Conservation (phyloP, 495 filamentous ascomycete genomes). For the Aspergillus haitiensis region DNA sequence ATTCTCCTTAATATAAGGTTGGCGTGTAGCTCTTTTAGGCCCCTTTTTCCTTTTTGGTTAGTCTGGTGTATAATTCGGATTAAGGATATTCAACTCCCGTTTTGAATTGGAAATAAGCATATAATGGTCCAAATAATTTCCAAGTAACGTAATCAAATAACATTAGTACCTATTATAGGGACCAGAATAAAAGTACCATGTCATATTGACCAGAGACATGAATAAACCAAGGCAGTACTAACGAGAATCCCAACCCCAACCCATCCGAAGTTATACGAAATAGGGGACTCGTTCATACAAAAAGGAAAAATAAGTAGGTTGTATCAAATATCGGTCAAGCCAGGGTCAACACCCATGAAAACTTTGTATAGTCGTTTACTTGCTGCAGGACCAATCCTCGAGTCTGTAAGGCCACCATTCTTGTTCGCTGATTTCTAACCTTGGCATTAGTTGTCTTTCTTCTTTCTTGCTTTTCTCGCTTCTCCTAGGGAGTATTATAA, state of each 20-base stretch:
- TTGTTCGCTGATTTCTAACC: slow-evolving; percentile 65
- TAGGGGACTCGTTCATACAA: neutral
- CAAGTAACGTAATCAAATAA: no score
- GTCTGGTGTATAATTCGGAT: neutral
- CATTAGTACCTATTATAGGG: neutral
- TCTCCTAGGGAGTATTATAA: neutral
- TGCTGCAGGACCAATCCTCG: slow-evolving; percentile 65
- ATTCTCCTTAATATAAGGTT: no score
- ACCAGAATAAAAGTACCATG: neutral
- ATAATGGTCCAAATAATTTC: no score
- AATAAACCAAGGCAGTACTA: neutral
- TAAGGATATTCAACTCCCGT: no score
- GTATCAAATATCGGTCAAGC: slow-evolving; percentile 64
- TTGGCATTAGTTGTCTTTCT: neutral
- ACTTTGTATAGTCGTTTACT: slow-evolving; percentile 73
- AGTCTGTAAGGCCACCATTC: slow-evolving; percentile 63
- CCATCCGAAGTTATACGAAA: neutral
- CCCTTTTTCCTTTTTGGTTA: neutral
- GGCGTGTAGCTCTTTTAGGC: neutral
- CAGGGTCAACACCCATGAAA: slow-evolving; percentile 67
- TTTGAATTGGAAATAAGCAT: no score
- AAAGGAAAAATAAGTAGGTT: neutral
- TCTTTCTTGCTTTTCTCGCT: neutral
- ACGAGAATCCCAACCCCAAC: neutral
- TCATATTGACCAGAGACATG: neutral